These are phyloP conservation scores for Aristolochia fimbriata DNA, from an alignment of 164 flowering plant species.

Conservation along the genomic window DNA sequence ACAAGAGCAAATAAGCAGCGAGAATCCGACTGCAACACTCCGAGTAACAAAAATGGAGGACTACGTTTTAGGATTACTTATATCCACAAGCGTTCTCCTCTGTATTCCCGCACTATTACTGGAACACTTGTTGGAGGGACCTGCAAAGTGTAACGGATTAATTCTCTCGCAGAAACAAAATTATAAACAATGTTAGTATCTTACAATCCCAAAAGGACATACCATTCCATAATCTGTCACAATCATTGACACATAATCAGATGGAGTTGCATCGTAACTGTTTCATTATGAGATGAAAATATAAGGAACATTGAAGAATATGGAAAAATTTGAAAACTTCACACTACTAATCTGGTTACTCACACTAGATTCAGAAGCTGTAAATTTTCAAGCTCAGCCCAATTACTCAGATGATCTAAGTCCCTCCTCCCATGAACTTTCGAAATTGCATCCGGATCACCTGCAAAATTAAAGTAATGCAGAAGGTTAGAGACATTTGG, in stretches of 20 bases:
- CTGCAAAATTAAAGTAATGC: conserved; percentile 32
- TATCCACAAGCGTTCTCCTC: conserved; percentile 53
- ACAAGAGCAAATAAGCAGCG: background rate
- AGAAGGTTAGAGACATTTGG: background rate
- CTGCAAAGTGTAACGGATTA: conserved; percentile 15
- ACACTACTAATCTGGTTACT: conserved; percentile 17
- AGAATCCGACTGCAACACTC: conserved; percentile 1
- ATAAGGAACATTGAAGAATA: background rate
- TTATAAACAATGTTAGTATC: background rate
- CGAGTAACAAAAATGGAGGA: background rate
- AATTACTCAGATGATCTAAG: conserved; percentile 38
- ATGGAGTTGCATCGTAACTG: conserved; percentile 92
- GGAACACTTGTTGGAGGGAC: conserved; percentile 89
- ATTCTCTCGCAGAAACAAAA: background rate
- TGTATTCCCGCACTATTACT: conserved; percentile 70
- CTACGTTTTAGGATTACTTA: conserved; percentile 14
- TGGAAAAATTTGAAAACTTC: background rate
- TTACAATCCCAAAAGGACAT: conserved; percentile 18
- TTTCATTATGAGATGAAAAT: conserved; percentile 7
- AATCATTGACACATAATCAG: conserved; percentile 87
- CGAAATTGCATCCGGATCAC: conserved; percentile 69
- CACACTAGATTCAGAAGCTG: conserved; percentile 72
- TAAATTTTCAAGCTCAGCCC: conserved; percentile 43
- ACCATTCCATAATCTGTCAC: conserved; percentile 98
- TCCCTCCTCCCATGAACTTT: conserved; percentile 65